Conservation (phyloP, 2,329 filamentous ascomycete genomes). For the Beauveria asiatica region DNA sequence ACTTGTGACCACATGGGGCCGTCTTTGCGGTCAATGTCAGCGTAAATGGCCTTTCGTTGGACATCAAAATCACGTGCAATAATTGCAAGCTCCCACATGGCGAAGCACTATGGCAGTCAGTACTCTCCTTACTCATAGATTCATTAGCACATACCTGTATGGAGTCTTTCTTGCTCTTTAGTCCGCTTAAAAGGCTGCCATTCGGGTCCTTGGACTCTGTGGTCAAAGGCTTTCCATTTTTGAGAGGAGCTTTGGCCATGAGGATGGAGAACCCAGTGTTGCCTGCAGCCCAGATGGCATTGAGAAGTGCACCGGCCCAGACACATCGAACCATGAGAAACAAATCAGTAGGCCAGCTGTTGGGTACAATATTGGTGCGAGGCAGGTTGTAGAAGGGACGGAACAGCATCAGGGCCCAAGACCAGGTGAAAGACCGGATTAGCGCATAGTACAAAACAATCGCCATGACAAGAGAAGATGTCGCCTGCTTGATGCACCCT, state of each 20-base stretch:
- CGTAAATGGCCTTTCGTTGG: conserved; percentile 75
- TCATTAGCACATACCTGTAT: conserved; percentile 48
- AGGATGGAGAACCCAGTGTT: conserved; percentile 75
- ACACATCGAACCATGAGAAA: conserved; percentile 48
- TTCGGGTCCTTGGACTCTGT: conserved; percentile 84
- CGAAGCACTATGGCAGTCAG: conserved; percentile 44
- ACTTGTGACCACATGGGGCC: conserved; percentile 78
- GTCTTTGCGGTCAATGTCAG: conserved; percentile 75
- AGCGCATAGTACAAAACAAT: conserved; percentile 53
- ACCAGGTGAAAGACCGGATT: conserved; percentile 58
- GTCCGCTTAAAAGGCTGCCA: conserved; percentile 73
- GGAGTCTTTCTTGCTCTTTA: conserved; percentile 74
- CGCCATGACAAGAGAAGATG: conserved; percentile 34
- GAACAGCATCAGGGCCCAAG: conserved; percentile 59
- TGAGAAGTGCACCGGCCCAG: conserved; percentile 56
- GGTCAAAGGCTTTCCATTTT: conserved; percentile 76
- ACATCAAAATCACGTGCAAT: conserved; percentile 67
- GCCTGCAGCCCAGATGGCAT: conserved; percentile 66
- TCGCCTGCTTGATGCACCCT: conserved; percentile 30
- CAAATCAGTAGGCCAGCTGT: conserved; percentile 47
- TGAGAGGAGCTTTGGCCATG: conserved; percentile 71
- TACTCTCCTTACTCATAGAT: neutral
- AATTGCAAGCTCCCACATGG: conserved; percentile 81
- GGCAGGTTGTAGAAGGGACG: conserved; percentile 69
- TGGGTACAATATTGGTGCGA: conserved; percentile 56